Conservation (phyloP, 1,284 basidiomycete genomes). For the Jaminaea rosea region DNA sequence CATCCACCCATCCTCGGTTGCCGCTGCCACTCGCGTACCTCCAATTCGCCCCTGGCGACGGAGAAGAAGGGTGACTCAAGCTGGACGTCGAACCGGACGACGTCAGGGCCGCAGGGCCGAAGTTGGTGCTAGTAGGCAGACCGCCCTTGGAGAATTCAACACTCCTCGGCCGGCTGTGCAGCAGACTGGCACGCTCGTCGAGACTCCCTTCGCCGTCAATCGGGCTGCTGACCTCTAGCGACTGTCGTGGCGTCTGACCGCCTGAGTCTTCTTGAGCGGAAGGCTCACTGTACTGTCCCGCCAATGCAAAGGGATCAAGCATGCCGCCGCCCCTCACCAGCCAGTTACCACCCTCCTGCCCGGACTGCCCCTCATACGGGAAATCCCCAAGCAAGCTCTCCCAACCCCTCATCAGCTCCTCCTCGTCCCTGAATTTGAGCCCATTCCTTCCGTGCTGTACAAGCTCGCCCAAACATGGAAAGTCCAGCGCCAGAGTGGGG, state of each 20-base stretch:
- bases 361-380: neutral
- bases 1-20: too few species aligned
- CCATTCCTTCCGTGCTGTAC: conserved; percentile 77
- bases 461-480: conserved; percentile 75
- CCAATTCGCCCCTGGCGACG: too few species aligned
- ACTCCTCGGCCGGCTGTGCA: too few species aligned
- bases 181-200: neutral
- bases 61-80: too few species aligned
- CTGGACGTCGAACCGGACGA: neutral
- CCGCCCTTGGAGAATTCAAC: neutral
- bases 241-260: neutral
- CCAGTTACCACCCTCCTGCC: conserved; percentile 8
- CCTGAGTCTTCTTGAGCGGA: too few species aligned
- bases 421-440: conserved; percentile 62
- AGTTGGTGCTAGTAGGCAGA: neutral
- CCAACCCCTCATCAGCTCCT: conserved; percentile 64
- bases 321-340: conserved; percentile 3
- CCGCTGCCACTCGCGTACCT: too few species aligned
- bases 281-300: too few species aligned
- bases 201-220: neutral
- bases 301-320: neutral
- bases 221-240: neutral
- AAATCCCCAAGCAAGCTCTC: conserved; percentile 46
- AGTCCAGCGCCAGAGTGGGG: conserved; percentile 82
- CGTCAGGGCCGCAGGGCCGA: neutral